Base-by-base conservation (phyloP, 306 rosid species). In the Cucurbita argyrosperma region DNA sequence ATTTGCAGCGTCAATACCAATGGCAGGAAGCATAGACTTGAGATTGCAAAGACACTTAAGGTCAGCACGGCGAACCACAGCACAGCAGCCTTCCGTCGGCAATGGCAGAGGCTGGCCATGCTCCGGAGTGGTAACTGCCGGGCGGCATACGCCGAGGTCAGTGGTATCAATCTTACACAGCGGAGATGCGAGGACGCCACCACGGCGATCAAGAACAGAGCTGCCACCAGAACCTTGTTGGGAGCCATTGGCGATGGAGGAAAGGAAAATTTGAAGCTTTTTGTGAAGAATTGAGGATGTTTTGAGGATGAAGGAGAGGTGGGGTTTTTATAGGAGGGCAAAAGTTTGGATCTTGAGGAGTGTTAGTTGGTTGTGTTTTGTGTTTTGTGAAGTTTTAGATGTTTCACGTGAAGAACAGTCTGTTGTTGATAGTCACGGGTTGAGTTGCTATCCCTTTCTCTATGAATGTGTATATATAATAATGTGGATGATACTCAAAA, bases 41-140 rank as follows among this genome's bases (percentile, higher is more conserved):
- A 55, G 85, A 18, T 7, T 39, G 83, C 91, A 86, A 16, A 87
- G 85, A 70, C 90, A 84, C 53, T 82, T 79, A 63, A 87, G 75
- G 83, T 90, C 49, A 58, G 87, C 87, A 11, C 30, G 64, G 65
- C 52, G 84, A 8, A 92, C n/a, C 39, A 90, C 77, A 0, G 18
- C 69, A 10, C 97, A 90, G 18, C 97, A 92, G 2, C 15, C 40
- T 21, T 51, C 8, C 1, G 84, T 74, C 0, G 96, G 92, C 3
- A 74, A 79, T 2, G 80, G 84, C 0, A 88, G 86, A 12, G 82
- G 40, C 15, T 10, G 39, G 21, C 92, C 92, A 5, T 56, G 61
- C 10, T 26, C 55, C 0, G 39, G 18, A 6, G 73, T 10, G 0
- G 77, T 84, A 57, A 80, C 83, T 0, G 94, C 95, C 1, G 77